Evolutionary conservation across 805 yeast species (phyloP).

Genomic region (Ogataea ganodermae): DNA sequence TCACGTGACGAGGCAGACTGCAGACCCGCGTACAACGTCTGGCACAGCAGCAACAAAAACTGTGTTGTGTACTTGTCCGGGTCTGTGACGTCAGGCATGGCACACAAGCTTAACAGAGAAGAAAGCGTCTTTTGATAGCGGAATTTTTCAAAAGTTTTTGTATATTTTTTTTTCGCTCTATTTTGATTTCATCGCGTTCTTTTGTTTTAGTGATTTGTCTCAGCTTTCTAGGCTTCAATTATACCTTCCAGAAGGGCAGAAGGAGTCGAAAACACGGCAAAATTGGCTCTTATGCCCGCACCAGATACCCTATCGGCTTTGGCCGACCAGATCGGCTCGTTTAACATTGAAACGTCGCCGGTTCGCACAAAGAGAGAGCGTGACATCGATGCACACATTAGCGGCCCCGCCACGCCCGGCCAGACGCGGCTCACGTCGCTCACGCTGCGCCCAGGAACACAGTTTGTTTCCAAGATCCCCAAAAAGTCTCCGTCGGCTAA

Average conservation of each 20-base stretch:
- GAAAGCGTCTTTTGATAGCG: background rate
- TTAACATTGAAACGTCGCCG: conserved; percentile 10
- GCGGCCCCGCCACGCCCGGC: background rate
- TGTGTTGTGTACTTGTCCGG: conserved; percentile 32
- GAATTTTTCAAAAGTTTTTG: background rate
- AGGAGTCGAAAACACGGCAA: background rate
- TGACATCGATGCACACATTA: conserved; percentile 1
- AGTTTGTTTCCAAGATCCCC: conserved; percentile 29
- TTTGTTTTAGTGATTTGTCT: background rate
- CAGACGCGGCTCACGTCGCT: conserved; percentile 17
- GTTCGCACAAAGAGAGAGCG: conserved; percentile 14
- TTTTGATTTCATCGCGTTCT: conserved; percentile 9
- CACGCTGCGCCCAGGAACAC: conserved; percentile 20
- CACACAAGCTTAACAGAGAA: background rate
- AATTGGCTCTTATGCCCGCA: background rate
- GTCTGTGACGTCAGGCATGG: conserved; percentile 9
- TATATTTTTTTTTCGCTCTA: background rate
- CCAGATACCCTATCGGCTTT: conserved; percentile 12
- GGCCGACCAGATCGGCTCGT: conserved; percentile 15
- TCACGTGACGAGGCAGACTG: conserved; percentile 17
- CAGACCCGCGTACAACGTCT: conserved; percentile 28
- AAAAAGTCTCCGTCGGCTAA: conserved; percentile 24
- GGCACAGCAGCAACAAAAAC: conserved; percentile 34
- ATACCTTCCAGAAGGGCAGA: background rate
- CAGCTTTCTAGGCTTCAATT: background rate